Evolutionary conservation across 139 green algal genomes (phyloP), one percentile per base, ranked within the genome.

Genomic region (Asterochloris sp.): DNA sequence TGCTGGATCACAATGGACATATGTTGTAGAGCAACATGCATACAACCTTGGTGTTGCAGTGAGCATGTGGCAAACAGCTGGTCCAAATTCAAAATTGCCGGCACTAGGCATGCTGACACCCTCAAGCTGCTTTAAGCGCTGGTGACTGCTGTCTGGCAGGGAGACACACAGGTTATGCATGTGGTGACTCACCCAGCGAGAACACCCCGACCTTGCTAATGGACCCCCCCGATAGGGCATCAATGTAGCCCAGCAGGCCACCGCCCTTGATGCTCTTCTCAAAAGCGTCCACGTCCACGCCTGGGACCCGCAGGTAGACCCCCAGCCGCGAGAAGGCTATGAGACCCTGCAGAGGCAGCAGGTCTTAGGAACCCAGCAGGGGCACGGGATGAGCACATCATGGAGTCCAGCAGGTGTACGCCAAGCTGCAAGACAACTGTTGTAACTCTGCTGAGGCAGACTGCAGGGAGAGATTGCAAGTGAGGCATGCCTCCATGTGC

Each of bases 221-320:
- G 63, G 89, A 95, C 13, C 92, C 92, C 16, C 91, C 94, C 17
- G 92, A 95, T 24, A 99, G 87, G 15, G 94, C 93, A 87, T 99
- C 97, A 61, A 99, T 94, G 89, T 98, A 98, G 8, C 93, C 92
- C 38, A 99, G 89, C 60, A 99, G 83, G 24, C 95, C 94, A n/a
- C 82, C 84, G 54, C 84, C 83, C 76, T 87, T 79, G 84, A 98
- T 91, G 29, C 87, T 90, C n/a, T 89, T 81, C 15, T 89, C 83
- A 81, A 98, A 98, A 0, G 84, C 88, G 21, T 97, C 91, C 64
- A 96, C 92, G 81, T 98, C 95, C 78, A 98, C 95, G 26, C 94
- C 95, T 2, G 94, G 92, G 60, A 99, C 84, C 21, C 95, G 93
- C 54, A 98, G 91, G 89, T 98, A 99, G 54, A 99, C 94, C 10